These are phyloP conservation scores for Malassezia restricta DNA, from an alignment of 1,284 basidiomycete species.

Conservation along the genomic window DNA sequence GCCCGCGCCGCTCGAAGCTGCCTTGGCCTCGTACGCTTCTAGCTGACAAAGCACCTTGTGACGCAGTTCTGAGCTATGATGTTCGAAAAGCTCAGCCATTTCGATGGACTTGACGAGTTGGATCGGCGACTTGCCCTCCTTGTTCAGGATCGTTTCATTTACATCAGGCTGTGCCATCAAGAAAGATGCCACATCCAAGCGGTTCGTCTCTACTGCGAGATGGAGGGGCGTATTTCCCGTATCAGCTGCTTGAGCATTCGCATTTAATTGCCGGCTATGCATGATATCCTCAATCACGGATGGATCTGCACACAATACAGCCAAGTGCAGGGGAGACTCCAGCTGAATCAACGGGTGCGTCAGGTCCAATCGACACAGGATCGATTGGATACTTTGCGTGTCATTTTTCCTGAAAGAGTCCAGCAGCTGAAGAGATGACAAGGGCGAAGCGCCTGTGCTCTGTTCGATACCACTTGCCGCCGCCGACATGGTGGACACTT, in stretches of 20 bases:
- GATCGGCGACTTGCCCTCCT: slow-evolving; percentile 58
- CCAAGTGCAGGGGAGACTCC: slow-evolving; percentile 60
- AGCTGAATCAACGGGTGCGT: slow-evolving; percentile 19
- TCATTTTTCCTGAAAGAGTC: slow-evolving; percentile 54
- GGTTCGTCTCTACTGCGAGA: slow-evolving; percentile 67
- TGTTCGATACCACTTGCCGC: not conserved
- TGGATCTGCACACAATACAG: slow-evolving; percentile 64
- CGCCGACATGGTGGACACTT: not conserved
- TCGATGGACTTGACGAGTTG: slow-evolving; percentile 59
- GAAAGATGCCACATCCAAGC: slow-evolving; percentile 58
- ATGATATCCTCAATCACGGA: slow-evolving; percentile 55
- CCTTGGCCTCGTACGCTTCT: slow-evolving; percentile 40
- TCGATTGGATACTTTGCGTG: slow-evolving; percentile 21
- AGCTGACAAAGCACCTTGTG: slow-evolving; percentile 64
- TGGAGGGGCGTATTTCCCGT: slow-evolving; percentile 68
- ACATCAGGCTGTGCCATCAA: slow-evolving; percentile 54
- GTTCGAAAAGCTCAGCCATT: slow-evolving; percentile 62
- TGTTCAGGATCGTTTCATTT: slow-evolving; percentile 67
- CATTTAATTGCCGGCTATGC: slow-evolving; percentile 55
- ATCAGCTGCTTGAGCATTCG: slow-evolving; percentile 37
- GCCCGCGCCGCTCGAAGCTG: slow-evolving; percentile 22
- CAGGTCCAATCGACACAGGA: slow-evolving; percentile 33
- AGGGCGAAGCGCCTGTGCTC: not conserved
- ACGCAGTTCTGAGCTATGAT: slow-evolving; percentile 69
- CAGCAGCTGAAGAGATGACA: slow-evolving; percentile 64